A percentile compares a stretch with the other conserved stretches of the same genome.
Evolutionary conservation across 176 grass and related monocot genomes (phyloP).

Genomic region (Triticum dicoccoides): DNA sequence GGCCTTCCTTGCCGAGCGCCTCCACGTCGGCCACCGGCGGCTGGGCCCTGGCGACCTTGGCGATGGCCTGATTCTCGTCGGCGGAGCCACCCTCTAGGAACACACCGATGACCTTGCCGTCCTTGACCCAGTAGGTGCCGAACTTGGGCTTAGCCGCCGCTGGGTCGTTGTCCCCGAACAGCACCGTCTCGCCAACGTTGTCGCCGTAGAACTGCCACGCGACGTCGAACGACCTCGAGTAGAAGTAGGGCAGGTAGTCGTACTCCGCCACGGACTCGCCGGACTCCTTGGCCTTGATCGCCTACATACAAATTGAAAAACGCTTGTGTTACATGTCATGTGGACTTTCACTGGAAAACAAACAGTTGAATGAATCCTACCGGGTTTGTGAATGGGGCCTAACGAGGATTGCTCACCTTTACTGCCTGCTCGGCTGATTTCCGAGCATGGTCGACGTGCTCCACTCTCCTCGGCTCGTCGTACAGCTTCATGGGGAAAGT

Average conservation of each 20-base stretch:
- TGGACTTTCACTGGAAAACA: background rate
- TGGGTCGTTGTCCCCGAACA: slow-evolving; percentile 85
- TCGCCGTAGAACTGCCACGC: slow-evolving; percentile 98
- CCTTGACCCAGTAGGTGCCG: slow-evolving; percentile 93
- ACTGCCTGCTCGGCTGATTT: slow-evolving; percentile 95
- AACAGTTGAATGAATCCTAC: background rate
- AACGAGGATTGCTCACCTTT: slow-evolving; percentile 34
- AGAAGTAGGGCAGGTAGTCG: slow-evolving; percentile 92
- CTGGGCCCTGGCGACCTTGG: slow-evolving; percentile 71
- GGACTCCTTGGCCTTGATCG: slow-evolving; percentile 84
- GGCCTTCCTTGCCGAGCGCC: slow-evolving; percentile 51
- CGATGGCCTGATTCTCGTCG: slow-evolving; percentile 81
- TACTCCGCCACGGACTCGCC: slow-evolving; percentile 67
- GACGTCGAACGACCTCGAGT: slow-evolving; percentile 79
- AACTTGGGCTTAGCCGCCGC: slow-evolving; percentile 69
- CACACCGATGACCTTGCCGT: slow-evolving; percentile 74
- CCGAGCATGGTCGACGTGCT: slow-evolving; percentile 88
- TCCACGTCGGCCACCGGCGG: slow-evolving; percentile 53
- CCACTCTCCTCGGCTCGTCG: slow-evolving; percentile 71
- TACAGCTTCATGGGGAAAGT: slow-evolving; percentile 92
- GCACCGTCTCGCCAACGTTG: slow-evolving; percentile 76
- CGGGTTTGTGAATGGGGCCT: background rate
- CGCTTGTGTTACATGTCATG: background rate
- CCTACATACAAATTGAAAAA: slow-evolving; percentile 37
- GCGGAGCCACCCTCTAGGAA: slow-evolving; percentile 86